Conservation (phyloP, 2,329 filamentous ascomycete genomes). For the Epichloe bromicola region DNA sequence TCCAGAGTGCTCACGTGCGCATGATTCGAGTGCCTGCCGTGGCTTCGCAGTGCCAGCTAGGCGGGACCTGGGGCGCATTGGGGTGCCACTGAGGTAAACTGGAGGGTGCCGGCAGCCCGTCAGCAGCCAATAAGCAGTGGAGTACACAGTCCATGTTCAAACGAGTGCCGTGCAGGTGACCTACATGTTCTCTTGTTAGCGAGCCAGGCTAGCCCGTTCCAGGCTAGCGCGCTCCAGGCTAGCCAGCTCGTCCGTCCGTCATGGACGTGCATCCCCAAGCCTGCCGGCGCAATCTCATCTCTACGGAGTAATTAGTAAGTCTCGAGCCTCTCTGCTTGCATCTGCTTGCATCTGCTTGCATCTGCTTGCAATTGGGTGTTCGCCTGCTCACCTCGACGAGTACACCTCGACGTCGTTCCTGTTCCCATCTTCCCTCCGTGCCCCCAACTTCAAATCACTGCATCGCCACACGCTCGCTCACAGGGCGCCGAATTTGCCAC, state of each 20-base stretch:
- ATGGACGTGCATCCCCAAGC: background rate
- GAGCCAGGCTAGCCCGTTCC: too few relatives aligned
- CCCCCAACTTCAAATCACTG: background rate
- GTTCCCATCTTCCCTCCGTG: background rate
- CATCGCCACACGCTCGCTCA: slow-evolving; percentile 1
- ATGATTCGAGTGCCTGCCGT: background rate
- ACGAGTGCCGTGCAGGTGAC: slow-evolving; percentile 3
- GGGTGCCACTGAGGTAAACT: background rate
- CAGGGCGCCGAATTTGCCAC: background rate
- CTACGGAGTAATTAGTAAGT: too few relatives aligned
- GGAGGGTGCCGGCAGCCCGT: background rate
- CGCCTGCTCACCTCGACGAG: background rate
- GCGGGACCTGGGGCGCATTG: slow-evolving; percentile 5
- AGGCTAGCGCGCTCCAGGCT: too few relatives aligned
- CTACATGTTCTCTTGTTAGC: background rate
- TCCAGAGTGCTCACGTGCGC: slow-evolving; percentile 8
- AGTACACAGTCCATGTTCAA: background rate
- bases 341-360: too few relatives aligned
- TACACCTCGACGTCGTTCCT: background rate
- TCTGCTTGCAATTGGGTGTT: too few relatives aligned
- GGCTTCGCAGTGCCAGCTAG: slow-evolving; percentile 3
- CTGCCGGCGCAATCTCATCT: too few relatives aligned
- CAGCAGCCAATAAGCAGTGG: slow-evolving; percentile 4
- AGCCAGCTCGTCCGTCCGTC: too few relatives aligned
- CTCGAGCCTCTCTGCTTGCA: too few relatives aligned